Evolutionary conservation across 75 land plant species (phyloP).

Genomic region (Picea sitchensis): DNA sequence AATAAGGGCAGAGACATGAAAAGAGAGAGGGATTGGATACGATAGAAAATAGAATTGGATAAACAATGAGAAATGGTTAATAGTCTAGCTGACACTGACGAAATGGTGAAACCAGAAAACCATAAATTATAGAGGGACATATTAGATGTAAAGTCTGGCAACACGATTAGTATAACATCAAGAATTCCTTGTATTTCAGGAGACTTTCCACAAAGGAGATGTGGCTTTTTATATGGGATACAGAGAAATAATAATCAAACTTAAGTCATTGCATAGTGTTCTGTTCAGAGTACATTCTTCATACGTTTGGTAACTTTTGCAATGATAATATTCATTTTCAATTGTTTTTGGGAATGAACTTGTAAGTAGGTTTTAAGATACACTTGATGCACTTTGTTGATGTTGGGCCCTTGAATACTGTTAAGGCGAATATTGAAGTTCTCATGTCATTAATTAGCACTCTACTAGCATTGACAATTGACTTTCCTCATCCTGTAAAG

Average conservation of each 20-base stretch:
- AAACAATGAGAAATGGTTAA: background rate
- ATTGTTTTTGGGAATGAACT: background rate
- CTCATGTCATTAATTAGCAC: background rate
- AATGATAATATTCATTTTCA: background rate
- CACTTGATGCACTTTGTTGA: background rate
- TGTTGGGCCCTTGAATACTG: background rate
- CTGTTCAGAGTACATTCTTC: background rate
- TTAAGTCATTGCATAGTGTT: background rate
- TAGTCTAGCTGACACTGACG: background rate
- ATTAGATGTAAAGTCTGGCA: background rate
- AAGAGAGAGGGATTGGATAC: background rate
- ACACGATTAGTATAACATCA: background rate
- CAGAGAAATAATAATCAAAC: background rate
- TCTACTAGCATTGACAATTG: background rate
- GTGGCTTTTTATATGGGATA: background rate
- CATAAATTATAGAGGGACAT: background rate
- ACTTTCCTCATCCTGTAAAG: background rate
- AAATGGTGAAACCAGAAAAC: background rate
- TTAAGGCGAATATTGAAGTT: background rate
- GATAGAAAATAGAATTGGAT: background rate
- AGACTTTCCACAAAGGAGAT: background rate
- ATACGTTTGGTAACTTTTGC: background rate
- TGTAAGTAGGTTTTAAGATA: background rate
- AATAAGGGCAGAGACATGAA: background rate
- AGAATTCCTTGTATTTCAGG: background rate